phyloP scores from a whole-genome alignment of 495 filamentous ascomycete species.

The Pyrenula massariospora region DNA sequence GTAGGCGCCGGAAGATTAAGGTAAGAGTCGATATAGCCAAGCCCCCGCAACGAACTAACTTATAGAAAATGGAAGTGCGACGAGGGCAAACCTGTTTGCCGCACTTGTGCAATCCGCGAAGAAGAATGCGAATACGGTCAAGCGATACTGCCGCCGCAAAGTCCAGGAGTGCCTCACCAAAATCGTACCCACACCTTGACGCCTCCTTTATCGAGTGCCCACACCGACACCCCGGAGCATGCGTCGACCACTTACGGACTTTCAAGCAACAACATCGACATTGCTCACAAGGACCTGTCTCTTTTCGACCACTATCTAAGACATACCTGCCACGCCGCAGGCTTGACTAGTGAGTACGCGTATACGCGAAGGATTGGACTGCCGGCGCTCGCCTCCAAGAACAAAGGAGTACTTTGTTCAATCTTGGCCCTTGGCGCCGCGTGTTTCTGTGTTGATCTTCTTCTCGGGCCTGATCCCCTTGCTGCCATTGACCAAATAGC shows the following conservation, averaged over 20 bases:
- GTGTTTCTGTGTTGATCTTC: neutral
- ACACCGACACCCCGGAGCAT: neutral
- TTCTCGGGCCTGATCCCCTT: neutral
- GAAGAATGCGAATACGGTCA: neutral
- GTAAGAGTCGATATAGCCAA: neutral
- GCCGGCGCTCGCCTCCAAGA: neutral
- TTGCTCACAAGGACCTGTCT: neutral
- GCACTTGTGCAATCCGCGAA: neutral
- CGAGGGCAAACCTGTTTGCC: neutral
- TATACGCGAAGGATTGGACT: neutral
- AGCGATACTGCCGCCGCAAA: neutral
- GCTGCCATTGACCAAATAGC: neutral
- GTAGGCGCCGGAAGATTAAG: neutral
- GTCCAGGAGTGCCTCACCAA: neutral
- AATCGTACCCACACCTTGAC: too few species aligned
- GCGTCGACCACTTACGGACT: neutral
- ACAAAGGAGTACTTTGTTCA: neutral
- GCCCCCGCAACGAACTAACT: neutral
- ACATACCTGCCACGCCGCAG: neutral
- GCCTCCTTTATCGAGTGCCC: too few species aligned
- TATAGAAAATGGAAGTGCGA: neutral
- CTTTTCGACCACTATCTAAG: neutral
- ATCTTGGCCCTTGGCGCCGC: neutral
- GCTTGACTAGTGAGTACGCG: neutral
- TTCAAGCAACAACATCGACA: neutral